Conservation (phyloP, 2,329 filamentous ascomycete genomes). For the Seiridium cupressi region DNA sequence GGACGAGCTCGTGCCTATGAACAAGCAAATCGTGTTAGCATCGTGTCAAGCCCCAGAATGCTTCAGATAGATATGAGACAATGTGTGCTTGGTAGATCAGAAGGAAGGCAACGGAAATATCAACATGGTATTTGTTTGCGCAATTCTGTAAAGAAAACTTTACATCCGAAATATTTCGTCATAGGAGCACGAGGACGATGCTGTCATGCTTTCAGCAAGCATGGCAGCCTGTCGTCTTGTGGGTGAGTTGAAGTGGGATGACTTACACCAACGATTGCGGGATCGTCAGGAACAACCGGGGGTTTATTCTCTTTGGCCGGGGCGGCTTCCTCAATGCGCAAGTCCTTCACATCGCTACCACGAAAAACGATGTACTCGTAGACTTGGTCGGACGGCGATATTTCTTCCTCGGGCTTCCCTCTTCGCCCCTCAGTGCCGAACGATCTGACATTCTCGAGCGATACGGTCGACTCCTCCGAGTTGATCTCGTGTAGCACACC, state of each 20-base stretch:
- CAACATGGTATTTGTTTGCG: slow-evolving; percentile 90
- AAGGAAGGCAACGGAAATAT: slow-evolving; percentile 99
- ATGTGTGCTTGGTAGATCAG: slow-evolving; percentile 59
- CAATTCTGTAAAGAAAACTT: slow-evolving; percentile 83
- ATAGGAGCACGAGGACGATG: slow-evolving; percentile 43
- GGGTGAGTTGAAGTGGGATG: slow-evolving; percentile 7
- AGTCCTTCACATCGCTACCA: slow-evolving; percentile 96
- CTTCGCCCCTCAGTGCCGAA: slow-evolving; percentile 92
- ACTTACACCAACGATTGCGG: slow-evolving; percentile 96
- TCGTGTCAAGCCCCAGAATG: slow-evolving; percentile 4
- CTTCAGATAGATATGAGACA: neutral
- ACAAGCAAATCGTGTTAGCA: slow-evolving; percentile 23
- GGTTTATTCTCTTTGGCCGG: slow-evolving; percentile 72
- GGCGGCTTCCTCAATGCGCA: slow-evolving; percentile 84
- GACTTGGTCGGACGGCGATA: slow-evolving; percentile 78
- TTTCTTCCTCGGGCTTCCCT: slow-evolving; percentile 75
- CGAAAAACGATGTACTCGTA: slow-evolving; percentile 99
- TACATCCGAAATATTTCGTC: slow-evolving; percentile 99
- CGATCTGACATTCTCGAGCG: slow-evolving; percentile 92
- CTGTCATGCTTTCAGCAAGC: slow-evolving; percentile 8
- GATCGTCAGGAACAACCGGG: slow-evolving; percentile 84
- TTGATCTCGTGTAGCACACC: slow-evolving; percentile 97
- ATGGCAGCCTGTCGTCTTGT: slow-evolving; percentile 13
- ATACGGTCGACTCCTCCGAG: slow-evolving; percentile 93
- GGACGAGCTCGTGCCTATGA: slow-evolving; percentile 37